phyloP scores from a whole-genome alignment of 371 early-diverging fungal genomes.

The Massospora cicadina region DNA sequence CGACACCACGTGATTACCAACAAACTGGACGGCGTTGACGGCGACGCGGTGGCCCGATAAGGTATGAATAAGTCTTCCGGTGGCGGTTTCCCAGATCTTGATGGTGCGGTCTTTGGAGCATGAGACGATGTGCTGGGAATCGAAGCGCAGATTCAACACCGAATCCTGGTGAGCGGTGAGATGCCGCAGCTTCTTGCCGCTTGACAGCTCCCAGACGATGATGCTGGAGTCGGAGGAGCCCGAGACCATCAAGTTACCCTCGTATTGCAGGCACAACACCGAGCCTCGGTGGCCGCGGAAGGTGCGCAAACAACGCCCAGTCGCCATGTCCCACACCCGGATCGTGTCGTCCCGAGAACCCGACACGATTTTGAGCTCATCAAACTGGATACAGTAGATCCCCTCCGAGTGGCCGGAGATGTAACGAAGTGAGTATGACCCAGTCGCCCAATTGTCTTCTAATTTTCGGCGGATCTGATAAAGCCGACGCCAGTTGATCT shows the following conservation, averaged over 20 bases:
- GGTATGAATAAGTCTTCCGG: constrained; percentile 24
- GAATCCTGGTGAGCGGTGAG: constrained; percentile 41
- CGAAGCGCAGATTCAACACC: constrained; percentile 49
- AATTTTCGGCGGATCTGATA: constrained; percentile 36
- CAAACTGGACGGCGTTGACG: constrained; percentile 56
- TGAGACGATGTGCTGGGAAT: constrained; percentile 41
- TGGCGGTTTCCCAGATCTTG: constrained; percentile 50
- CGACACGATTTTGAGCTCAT: constrained; percentile 41
- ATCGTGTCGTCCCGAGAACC: constrained; percentile 73
- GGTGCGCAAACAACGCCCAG: constrained; percentile 31
- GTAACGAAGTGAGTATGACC: constrained; percentile 29
- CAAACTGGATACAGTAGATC: constrained; percentile 82
- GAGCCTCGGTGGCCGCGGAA: constrained; percentile 59
- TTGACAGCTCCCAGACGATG: constrained; percentile 57
- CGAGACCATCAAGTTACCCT: constrained; percentile 50
- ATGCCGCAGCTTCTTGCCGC: constrained; percentile 34
- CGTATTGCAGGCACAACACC: constrained; percentile 66
- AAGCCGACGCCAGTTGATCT: constrained; percentile 44
- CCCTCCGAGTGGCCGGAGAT: constrained; percentile 75
- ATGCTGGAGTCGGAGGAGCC: constrained; percentile 68
- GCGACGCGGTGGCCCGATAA: constrained; percentile 40
- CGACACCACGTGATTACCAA: constrained; percentile 36
- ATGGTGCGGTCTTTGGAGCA: constrained; percentile 80
- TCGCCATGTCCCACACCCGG: constrained; percentile 62
- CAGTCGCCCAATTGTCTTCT: constrained; percentile 46